Percentiles rank a stretch among this genome's conserved stretches.
Conservation (phyloP, 2,329 filamentous ascomycete genomes). For the Penicillium freii region DNA sequence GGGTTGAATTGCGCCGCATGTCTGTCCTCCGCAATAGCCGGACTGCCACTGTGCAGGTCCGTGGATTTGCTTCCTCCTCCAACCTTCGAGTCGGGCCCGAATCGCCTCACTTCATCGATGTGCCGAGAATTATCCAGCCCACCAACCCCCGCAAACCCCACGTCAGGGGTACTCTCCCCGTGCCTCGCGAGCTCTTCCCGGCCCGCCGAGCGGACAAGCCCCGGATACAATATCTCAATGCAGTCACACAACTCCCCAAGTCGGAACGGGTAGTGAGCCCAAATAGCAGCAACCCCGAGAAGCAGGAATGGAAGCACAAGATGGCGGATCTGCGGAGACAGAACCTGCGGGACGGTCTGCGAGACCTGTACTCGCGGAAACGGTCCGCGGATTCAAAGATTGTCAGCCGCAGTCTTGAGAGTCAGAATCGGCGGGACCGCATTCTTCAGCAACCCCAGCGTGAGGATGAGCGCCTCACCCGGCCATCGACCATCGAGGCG, state of each 20-base stretch:
- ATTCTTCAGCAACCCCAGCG: constrained; percentile 64
- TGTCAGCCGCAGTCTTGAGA: constrained; percentile 45
- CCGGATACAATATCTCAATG: constrained; percentile 58
- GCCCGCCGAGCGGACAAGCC: constrained; percentile 61
- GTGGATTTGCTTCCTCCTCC: constrained; percentile 41
- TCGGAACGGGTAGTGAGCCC: constrained; percentile 32
- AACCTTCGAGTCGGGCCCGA: constrained; percentile 59
- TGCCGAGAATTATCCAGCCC: constrained; percentile 74
- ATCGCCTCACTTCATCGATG: constrained; percentile 80
- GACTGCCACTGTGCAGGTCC: constrained; percentile 39
- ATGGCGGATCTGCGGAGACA: constrained; percentile 70
- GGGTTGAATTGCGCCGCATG: constrained; percentile 27
- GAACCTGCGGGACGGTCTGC: constrained; percentile 70
- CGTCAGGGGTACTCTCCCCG: constrained; percentile 76
- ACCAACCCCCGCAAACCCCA: constrained; percentile 49
- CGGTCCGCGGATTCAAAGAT: constrained; percentile 41
- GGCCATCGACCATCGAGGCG: constrained; percentile 60
- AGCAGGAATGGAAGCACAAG: constrained; percentile 64
- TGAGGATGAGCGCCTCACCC: constrained; percentile 74
- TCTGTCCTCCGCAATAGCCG: constrained; percentile 39
- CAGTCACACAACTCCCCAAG: constrained; percentile 57
- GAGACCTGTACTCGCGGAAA: constrained; percentile 68
- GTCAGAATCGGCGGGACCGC: constrained; percentile 51
- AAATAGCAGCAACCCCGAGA: constrained; percentile 47
- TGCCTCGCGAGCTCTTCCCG: constrained; percentile 77